Conservation (phyloP, 2,329 filamentous ascomycete genomes). For the Pyrenochaeta sp. region DNA sequence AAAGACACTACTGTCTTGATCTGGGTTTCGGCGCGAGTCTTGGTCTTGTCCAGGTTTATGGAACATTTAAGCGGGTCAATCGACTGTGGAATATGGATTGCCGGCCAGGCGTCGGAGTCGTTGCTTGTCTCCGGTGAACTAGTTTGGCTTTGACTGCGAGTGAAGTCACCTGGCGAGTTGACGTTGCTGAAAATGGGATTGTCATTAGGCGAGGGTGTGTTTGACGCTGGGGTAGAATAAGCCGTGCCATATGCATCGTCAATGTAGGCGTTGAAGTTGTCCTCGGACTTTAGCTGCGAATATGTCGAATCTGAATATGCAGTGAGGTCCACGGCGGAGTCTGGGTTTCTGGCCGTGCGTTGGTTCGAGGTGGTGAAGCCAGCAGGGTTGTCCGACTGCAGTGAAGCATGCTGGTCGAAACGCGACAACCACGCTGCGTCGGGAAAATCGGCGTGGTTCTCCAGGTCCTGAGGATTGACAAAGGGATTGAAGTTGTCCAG, state of each 20-base stretch:
- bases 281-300: constrained; percentile 25
- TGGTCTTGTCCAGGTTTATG: constrained; percentile 55
- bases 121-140: constrained; percentile 41
- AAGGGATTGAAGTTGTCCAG: constrained; percentile 25
- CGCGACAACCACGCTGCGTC: constrained; percentile 23
- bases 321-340: constrained; percentile 36
- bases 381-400: constrained; percentile 10
- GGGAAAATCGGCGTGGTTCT: constrained; percentile 23
- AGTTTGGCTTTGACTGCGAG: constrained; percentile 39
- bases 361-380: constrained; percentile 14
- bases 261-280: constrained; percentile 23
- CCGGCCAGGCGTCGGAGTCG: constrained; percentile 34
- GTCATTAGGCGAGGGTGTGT: constrained; percentile 39
- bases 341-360: constrained; percentile 27
- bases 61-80: constrained; percentile 30
- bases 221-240: constrained; percentile 34
- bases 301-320: constrained; percentile 17
- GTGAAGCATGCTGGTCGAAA: constrained; percentile 11
- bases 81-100: constrained; percentile 39
- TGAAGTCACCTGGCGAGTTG: constrained; percentile 43
- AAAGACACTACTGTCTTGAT: constrained; percentile 87
- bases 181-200: constrained; percentile 42
- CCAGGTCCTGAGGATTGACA: constrained; percentile 28
- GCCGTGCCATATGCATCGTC: constrained; percentile 29
- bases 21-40: constrained; percentile 95